Base-by-base conservation (phyloP, 176 grass and related monocot genomes). In the Poa annua region DNA sequence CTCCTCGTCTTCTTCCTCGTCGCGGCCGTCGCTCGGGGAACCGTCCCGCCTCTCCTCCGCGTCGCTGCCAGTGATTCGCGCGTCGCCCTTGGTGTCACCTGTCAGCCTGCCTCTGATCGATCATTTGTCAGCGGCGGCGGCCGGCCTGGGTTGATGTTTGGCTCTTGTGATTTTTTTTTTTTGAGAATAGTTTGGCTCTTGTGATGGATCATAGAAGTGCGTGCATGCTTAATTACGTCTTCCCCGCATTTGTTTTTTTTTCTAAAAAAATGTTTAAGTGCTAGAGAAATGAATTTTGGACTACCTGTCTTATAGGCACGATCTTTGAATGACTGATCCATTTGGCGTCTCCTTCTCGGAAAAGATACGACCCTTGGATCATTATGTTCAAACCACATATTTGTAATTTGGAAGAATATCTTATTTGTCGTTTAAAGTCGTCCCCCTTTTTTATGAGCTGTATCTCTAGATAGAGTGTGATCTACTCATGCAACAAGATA, bases 1-100 rank as follows among this genome's bases (percentile, higher is more conserved):
- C 12, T 11, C 19, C 8, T 44, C 2, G 8, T 55, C 86, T 0
- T 33, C 68, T 8, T n/a, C 33, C 29, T 41, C 55, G 79, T 85
- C 52, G 86, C 78, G 75, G 29, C 51, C 25, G 62, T 62, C 82
- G 77, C 76, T 33, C 68, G 1, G 69, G 69, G 12, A 35, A 79
- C 19, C 76, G 53, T 2, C 48, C 1, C 4, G 48, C 48, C 8
- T 4, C 14, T 13, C 3, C 12, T 0, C 68, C 39, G 1, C 77
- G 49, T 1, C 81, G 44, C 10, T 11, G 20, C 50, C 81, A 4
- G 3, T 75, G 11, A 47, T 11, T 11, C 12, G 11, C 3, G 47
- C 47, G 11, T 49, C 12, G 12, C 11, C 44, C 11, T 12, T 11
- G 26, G n/a, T n/a, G n/a, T n/a, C n/a, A n/a, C n/a, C 4, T 80